Base-by-base conservation (phyloP, 1,284 basidiomycete species). In the Apiotrichum siamense region DNA sequence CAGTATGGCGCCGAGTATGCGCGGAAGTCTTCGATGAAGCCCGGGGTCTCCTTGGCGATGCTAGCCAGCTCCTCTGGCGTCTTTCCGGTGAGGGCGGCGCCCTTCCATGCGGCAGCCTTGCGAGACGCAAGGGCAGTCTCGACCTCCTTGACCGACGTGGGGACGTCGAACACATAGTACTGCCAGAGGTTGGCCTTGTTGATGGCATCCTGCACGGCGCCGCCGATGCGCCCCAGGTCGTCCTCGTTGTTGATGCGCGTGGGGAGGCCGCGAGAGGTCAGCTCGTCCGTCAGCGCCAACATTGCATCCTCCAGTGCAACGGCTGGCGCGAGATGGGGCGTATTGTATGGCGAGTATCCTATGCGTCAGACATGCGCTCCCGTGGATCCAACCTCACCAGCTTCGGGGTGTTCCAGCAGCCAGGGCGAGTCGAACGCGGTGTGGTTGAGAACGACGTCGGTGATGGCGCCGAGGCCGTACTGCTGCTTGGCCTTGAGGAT, bases 381-480 rank as follows among this genome's bases (percentile, higher is more conserved):
- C n/a, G n/a, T n/a, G n/a, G n/a, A n/a, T n/a, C n/a, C n/a, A n/a
- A n/a, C n/a, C 81, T 58, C 60, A 85, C 90, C 91, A 58, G 91
- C 88, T 80, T 97, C 92, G 3, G 93, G 92, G 71, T 97, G 92
- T 6, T 92, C 82, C 35, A 82, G 69, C n/a, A 97, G 78, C 92
- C 91, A 97, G 10, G 83, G 78, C 58, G 86, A 90, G 67, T 96
- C 89, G 66, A 89, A 87, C 7, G 92, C 89, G 3, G 92, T 96
- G 67, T 97, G 92, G 70, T 97, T 97, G 54, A 94, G 80, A 17
- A 97, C 93, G 39, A 97, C 87, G 67, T 97, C 93, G 0, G 89
- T 96, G 61, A 97, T 70, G 63, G 83, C 86, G 53, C 94, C 77
- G 32, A 97, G 76, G 1, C 93, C 92, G 61, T 86, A 93, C 69